Conservation (phyloP, 371 early-diverging fungal species). For the Parasitella parasitica region DNA sequence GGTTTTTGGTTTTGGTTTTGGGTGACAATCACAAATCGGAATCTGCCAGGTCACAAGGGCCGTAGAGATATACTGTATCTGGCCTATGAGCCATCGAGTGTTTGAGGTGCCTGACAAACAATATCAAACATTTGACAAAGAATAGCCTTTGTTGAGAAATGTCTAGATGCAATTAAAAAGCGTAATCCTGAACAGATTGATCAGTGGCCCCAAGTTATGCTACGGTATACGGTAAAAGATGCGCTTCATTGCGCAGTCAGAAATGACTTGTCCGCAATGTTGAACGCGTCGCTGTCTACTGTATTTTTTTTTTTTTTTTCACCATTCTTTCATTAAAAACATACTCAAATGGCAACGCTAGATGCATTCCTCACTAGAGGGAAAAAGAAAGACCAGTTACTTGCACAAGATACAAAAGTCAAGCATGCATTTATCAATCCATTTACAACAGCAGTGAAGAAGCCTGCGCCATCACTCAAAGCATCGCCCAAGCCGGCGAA, state of each 20-base stretch:
- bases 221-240: neutral
- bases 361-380: conserved; percentile 5
- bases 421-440: neutral
- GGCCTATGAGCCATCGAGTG: too few species aligned
- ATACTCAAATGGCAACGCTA: conserved; percentile 1
- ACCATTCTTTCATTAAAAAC: neutral
- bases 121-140: too few species aligned
- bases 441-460: neutral
- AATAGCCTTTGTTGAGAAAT: too few species aligned
- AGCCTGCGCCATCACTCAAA: neutral
- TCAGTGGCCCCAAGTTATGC: too few species aligned
- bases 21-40: too few species aligned
- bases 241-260: neutral
- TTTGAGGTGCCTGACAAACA: too few species aligned
- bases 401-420: neutral
- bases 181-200: too few species aligned
- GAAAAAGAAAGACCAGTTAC: neutral
- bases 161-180: too few species aligned
- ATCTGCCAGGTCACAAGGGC: too few species aligned
- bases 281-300: neutral
- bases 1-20: too few species aligned
- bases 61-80: too few species aligned
- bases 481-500: neutral
- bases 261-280: neutral
- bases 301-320: neutral